Evolutionary conservation across 139 green algal species (phyloP).

Genomic region (Micractinium sp.): DNA sequence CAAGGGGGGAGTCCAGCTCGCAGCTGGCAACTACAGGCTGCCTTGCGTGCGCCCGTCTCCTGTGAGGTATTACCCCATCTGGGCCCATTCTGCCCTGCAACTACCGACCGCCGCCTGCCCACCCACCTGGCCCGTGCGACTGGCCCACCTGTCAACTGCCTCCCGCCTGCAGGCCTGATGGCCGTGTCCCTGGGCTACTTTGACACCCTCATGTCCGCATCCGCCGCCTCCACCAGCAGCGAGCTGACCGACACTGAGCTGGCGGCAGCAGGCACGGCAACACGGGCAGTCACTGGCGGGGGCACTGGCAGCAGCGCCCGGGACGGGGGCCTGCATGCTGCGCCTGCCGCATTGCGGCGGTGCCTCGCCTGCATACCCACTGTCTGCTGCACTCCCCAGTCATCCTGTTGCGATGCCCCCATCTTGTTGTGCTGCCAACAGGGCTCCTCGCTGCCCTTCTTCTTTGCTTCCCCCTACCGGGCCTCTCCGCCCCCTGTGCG

Average conservation of each 20-base stretch:
- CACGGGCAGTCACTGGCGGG: background rate
- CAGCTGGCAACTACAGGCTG: no score
- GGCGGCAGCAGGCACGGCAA: background rate
- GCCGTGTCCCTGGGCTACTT: constrained; percentile 79
- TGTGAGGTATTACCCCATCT: no score
- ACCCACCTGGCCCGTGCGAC: no score
- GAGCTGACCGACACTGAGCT: constrained; percentile 63
- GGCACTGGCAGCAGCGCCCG: no score
- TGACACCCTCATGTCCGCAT: constrained; percentile 72
- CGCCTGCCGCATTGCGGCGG: no score
- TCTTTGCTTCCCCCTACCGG: background rate
- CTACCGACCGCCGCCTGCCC: no score
- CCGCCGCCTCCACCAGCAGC: constrained; percentile 56
- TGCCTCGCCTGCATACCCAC: background rate
- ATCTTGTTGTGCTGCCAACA: background rate
- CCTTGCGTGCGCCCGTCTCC: no score
- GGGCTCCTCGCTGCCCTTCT: background rate
- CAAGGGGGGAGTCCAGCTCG: no score
- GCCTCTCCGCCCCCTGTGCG: background rate
- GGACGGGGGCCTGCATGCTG: no score
- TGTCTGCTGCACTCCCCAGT: background rate
- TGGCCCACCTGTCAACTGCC: no score
- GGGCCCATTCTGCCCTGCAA: no score
- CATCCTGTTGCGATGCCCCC: no score
- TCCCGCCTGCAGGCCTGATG: constrained; percentile 56